Conservation (phyloP, 2,329 filamentous ascomycete genomes). For the Stemphylium lycopersici region DNA sequence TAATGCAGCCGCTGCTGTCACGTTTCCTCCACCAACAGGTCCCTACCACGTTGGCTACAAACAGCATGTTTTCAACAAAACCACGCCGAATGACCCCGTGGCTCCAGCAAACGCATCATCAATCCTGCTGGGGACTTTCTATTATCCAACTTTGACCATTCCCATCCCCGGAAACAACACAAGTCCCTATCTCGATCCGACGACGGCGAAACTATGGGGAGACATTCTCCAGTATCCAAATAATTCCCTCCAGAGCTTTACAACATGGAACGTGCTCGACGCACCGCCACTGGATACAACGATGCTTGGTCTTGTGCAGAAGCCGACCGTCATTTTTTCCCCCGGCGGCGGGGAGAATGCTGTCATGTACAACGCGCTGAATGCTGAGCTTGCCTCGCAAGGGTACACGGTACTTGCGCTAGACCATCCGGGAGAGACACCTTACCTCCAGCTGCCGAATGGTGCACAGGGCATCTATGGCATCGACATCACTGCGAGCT, state of each 20-base stretch:
- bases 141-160: slow-evolving; percentile 27
- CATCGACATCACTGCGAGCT: neutral
- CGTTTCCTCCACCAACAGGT: slow-evolving; percentile 15
- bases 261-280: slow-evolving; percentile 12
- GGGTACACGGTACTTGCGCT: slow-evolving; percentile 20
- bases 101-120: slow-evolving; percentile 12
- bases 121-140: slow-evolving; percentile 29
- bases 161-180: slow-evolving; percentile 14
- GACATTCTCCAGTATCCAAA: slow-evolving; percentile 3
- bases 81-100: slow-evolving; percentile 27
- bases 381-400: slow-evolving; percentile 16
- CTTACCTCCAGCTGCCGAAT: slow-evolving; percentile 13
- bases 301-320: neutral
- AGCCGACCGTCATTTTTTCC: slow-evolving; percentile 20
- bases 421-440: slow-evolving; percentile 24
- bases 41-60: slow-evolving; percentile 31
- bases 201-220: slow-evolving; percentile 21
- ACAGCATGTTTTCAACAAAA: slow-evolving; percentile 35
- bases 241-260: slow-evolving; percentile 7
- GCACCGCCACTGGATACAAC: slow-evolving; percentile 7
- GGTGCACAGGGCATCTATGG: slow-evolving; percentile 13
- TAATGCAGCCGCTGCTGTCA: neutral
- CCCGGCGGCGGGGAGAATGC: slow-evolving; percentile 16
- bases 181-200: slow-evolving; percentile 29
- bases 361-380: slow-evolving; percentile 10